Evolutionary conservation across 2,329 filamentous ascomycete genomes (phyloP), one percentile per base, ranked within the genome.

Genomic region (Alternaria angustiovoidea): DNA sequence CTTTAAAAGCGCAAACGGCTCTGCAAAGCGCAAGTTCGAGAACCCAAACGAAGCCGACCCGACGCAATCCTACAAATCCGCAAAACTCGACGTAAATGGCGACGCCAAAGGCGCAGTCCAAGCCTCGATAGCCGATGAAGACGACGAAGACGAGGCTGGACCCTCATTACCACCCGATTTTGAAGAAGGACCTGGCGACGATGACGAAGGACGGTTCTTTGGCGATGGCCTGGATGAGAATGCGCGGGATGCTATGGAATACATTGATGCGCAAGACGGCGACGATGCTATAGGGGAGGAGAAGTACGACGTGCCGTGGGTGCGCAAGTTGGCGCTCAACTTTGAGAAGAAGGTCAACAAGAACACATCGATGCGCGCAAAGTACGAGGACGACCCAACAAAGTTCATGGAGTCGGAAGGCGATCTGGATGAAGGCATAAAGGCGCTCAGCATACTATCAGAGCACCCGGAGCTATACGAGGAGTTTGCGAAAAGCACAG

Each of bases 131-230:
- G 81, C 83, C 30, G 84, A 86, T 38, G 82, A 82, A 12, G 76
- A 75, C 7, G 83, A 74, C 3, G 74, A 71, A 2, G 73, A 78
- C 7, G 80, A 81, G 62, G 83, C 85, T 2, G 86, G 85, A 0
- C 85, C 85, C 1, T 83, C 87, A 43, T 80, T 86, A 36, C 85
- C 79, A 7, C 75, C 87, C 14, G 86, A 87, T 63, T 82, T 86
- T 26, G 84, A 84, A 54, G 81, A 84, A 36, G 87, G 86, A 48
- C 81, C 78, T 32, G 85, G 86, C 11, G 77, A 79, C 55, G 94
- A 97, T 70, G 93, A 97, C 54, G 95, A 96, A 65, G 95, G 94
- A 1, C 89, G 95, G 11, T 99, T 99, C 82, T 99, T 97, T 71
- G 95, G 94, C 43, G 92, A 93, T 54, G 95, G 95, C 34, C 90